Evolutionary conservation across 495 filamentous ascomycete species (phyloP).

Genomic region (Glutinoglossum americanum): DNA sequence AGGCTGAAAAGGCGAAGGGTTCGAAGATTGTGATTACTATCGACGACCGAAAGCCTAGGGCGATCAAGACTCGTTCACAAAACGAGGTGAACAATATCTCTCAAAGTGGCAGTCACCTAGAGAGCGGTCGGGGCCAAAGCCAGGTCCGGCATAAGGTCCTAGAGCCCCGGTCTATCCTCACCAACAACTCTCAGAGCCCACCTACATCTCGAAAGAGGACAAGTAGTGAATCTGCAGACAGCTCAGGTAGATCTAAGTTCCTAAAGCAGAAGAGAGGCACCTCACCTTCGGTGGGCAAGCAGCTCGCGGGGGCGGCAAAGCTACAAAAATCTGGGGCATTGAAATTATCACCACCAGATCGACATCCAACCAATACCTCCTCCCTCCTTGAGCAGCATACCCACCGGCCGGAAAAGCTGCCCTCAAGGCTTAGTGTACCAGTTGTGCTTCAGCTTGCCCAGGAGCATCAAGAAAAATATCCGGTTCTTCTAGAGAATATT

Average conservation of each 20-base stretch:
- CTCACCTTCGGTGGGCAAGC: neutral
- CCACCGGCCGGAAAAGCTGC: neutral
- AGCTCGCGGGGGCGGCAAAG: neutral
- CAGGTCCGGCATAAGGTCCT: neutral
- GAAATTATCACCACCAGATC: neutral
- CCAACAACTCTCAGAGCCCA: neutral
- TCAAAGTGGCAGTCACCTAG: neutral
- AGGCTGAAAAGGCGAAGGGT: neutral
- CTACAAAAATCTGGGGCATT: neutral
- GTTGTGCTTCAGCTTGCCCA: neutral
- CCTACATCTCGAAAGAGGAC: neutral
- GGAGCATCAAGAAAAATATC: slow-evolving; percentile 20
- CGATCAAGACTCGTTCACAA: neutral
- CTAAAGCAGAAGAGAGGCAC: neutral
- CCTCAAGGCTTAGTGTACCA: slow-evolving; percentile 1
- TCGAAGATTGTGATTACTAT: slow-evolving; percentile 1
- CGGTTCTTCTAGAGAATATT: slow-evolving; percentile 32
- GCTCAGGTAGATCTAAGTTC: neutral
- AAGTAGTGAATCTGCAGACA: neutral
- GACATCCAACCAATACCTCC: neutral
- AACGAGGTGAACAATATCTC: neutral
- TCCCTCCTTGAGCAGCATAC: neutral
- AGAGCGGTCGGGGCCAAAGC: neutral
- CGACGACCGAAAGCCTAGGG: neutral
- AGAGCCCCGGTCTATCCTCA: neutral